These are phyloP conservation scores for Picea mariana DNA, from an alignment of 83 land plant genomes.

Conservation along the genomic window DNA sequence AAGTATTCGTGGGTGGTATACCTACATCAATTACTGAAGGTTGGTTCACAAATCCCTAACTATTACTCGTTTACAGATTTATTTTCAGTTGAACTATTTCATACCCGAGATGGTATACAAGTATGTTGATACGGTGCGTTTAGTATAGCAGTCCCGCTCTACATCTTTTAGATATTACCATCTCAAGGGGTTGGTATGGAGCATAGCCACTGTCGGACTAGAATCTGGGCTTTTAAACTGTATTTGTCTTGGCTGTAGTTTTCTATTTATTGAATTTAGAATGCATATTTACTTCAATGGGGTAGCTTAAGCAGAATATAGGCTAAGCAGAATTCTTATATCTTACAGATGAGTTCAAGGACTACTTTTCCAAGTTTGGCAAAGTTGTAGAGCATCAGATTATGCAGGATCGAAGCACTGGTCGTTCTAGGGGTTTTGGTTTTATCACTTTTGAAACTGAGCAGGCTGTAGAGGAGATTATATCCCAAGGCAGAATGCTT, in stretches of 20 bases:
- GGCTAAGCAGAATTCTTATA: constrained; percentile 8
- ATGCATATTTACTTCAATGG: not conserved
- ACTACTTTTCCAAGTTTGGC: constrained; percentile 69
- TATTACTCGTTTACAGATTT: no score
- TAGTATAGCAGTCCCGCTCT: no score
- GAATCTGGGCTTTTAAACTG: no score
- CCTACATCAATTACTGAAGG: constrained; percentile 79
- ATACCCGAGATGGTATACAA: no score
- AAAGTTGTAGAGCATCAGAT: constrained; percentile 73
- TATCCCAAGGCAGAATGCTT: constrained; percentile 58
- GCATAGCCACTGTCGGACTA: no score
- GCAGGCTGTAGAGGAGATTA: constrained; percentile 67
- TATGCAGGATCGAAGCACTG: constrained; percentile 77
- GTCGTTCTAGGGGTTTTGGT: constrained; percentile 87
- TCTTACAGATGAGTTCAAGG: constrained; percentile 71
- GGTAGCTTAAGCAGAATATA: not conserved
- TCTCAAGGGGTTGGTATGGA: no score
- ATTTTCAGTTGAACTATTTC: no score
- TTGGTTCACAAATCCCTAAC: constrained; percentile 17
- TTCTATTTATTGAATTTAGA: not conserved
- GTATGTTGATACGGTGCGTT: no score
- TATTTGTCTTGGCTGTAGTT: not conserved
- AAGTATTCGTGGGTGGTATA: constrained; percentile 87
- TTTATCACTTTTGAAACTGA: constrained; percentile 84
- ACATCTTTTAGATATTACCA: no score